Evolutionary conservation across 2,329 filamentous ascomycete genomes (phyloP).

Genomic region (Diaporthe amygdali): DNA sequence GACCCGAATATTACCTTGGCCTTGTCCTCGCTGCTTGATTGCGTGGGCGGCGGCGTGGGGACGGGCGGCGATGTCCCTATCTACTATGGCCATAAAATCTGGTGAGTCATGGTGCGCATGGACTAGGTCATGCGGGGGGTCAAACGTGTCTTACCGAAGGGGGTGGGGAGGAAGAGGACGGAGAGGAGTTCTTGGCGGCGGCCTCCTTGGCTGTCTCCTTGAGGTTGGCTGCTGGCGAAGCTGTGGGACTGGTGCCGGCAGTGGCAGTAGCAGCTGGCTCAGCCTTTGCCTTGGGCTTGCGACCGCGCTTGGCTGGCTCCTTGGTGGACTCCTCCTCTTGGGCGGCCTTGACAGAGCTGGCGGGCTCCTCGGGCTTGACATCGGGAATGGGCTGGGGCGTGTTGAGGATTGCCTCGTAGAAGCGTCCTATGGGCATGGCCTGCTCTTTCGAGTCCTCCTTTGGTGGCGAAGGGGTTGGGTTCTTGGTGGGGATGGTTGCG

Average conservation of each 20-base stretch:
- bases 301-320: conserved; percentile 29
- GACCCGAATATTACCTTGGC: conserved; percentile 82
- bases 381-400: conserved; percentile 46
- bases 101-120: background rate
- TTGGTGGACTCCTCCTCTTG: conserved; percentile 24
- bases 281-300: conserved; percentile 29
- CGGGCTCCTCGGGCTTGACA: conserved; percentile 48
- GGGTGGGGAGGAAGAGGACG: conserved; percentile 4
- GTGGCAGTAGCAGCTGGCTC: conserved; percentile 23
- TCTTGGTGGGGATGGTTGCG: conserved; percentile 35
- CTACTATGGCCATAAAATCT: conserved; percentile 13
- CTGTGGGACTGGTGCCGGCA: conserved; percentile 17
- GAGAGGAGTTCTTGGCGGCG: conserved; percentile 20
- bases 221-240: conserved; percentile 21
- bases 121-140: background rate
- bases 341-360: conserved; percentile 42
- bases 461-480: conserved; percentile 32
- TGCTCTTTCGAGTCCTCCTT: conserved; percentile 41
- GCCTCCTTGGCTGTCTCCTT: conserved; percentile 25
- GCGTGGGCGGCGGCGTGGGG: conserved; percentile 45
- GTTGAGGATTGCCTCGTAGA: conserved; percentile 63
- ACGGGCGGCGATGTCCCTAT: conserved; percentile 37
- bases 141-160: conserved; percentile 14
- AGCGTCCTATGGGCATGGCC: conserved; percentile 58
- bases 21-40: conserved; percentile 53